Base-by-base conservation (phyloP, 1,139 yeast genomes). In the Taphrina sp. region DNA sequence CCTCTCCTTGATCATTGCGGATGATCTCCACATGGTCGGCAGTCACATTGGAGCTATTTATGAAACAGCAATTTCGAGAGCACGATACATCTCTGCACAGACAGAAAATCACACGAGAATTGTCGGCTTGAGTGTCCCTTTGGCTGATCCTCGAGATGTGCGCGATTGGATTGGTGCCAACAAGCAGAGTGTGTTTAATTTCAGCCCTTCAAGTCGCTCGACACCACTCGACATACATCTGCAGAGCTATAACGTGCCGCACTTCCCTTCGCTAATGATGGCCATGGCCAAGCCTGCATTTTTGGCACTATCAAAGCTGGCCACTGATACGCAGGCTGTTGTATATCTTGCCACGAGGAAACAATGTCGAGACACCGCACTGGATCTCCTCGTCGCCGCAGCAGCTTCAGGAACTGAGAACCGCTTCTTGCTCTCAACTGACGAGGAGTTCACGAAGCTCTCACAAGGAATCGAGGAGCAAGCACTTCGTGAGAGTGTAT, bases 131-230 rank as follows among this genome's bases (percentile, higher is more conserved):
- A 75, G 87, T 0, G 75, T 80, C 1, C 80, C 95, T 0, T 67
- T 90, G 34, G 80, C 94, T 0, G 85, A 84, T 65, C 87, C 85
- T 2, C 75, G 80, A 56, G 96, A 87, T 62, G 69, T 90, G 61
- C 94, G 87, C 1, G 87, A 83, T 59, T 94, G 97, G 96, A 69
- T 92, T 33, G 95, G 94, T 1, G 82, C 85, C 29, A 73, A 78
- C 31, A 74, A 73, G 56, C 74, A 71, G 36, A 74, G 80, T 44
- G 75, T 82, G 3, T 87, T 75, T 70, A 90, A 88, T 64, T 89
- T 85, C 66, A 76, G 81, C 20, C 83, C 95, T 0, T 71, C 73
- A 41, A 82, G 80, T 36, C 73, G 94, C 57, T 72, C 75, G 22
- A 67, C 71, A 42, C 80, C 83, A 1, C 64, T 87, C 31, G 78